Percentiles rank a stretch among this genome's conserved stretches.
Evolutionary conservation across 1,139 yeast genomes (phyloP).

Genomic region (Candida pseudocylindracea): DNA sequence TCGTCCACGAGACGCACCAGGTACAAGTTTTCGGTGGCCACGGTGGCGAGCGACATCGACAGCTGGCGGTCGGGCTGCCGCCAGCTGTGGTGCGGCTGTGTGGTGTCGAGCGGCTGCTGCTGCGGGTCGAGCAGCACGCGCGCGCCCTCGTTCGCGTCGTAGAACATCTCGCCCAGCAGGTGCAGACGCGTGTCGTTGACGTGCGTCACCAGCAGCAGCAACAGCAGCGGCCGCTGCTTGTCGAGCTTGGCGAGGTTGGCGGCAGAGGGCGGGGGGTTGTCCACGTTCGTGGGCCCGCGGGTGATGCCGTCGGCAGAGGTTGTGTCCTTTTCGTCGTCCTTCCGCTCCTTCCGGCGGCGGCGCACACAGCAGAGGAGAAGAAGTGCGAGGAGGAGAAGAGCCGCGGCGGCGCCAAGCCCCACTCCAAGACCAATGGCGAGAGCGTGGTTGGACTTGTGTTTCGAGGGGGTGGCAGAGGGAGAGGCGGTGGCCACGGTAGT

Average conservation of each 20-base stretch:
- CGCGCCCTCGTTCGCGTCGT: too few species aligned
- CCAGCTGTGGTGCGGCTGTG: slow-evolving; percentile 1
- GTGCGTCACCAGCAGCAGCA: background rate
- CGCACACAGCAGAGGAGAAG: slow-evolving; percentile 37
- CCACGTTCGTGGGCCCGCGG: too few species aligned
- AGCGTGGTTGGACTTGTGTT: slow-evolving; percentile 7
- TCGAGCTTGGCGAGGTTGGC: too few species aligned
- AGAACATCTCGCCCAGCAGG: too few species aligned
- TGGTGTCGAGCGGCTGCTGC: too few species aligned
- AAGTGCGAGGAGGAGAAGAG: slow-evolving; percentile 19
- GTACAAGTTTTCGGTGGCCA: slow-evolving; percentile 65
- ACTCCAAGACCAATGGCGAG: slow-evolving; percentile 80
- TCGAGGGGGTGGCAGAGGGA: too few species aligned
- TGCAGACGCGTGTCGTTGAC: too few species aligned
- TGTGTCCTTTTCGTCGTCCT: slow-evolving; percentile 4
- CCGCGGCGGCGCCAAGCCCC: slow-evolving; percentile 41
- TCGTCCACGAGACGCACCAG: slow-evolving; percentile 62
- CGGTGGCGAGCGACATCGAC: slow-evolving; percentile 57
- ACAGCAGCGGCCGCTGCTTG: background rate
- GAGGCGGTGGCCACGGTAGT: slow-evolving; percentile 1
- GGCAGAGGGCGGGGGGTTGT: too few species aligned
- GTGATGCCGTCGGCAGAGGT: too few species aligned
- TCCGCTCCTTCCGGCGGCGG: slow-evolving; percentile 15
- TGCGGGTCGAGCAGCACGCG: too few species aligned
- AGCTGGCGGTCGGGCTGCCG: slow-evolving; percentile 16